Evolutionary conservation across 441 rosid species (phyloP).

Genomic region (Pelargonium cotyledonis): DNA sequence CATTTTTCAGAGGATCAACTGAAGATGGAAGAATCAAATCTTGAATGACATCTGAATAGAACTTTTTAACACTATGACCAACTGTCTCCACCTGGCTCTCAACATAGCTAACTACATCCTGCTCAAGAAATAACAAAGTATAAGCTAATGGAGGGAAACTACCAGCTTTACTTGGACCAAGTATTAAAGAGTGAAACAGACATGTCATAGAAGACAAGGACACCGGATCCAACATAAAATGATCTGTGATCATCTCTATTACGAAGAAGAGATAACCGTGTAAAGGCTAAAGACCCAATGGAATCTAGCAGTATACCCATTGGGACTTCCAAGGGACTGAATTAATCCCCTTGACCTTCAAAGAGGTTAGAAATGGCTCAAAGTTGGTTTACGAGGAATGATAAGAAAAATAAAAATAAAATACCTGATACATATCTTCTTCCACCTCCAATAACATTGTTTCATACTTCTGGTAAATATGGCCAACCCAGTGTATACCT

Average conservation of each 20-base stretch:
- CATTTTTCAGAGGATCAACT: conserved; percentile 13
- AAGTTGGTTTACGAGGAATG: not conserved
- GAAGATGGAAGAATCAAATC: conserved; percentile 50
- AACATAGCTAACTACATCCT: conserved; percentile 71
- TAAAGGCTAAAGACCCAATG: not conserved
- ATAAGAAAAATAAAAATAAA: conserved; percentile 12
- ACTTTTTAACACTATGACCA: conserved; percentile 57
- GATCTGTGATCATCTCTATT: not conserved
- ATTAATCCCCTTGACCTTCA: not conserved
- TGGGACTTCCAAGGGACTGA: not conserved
- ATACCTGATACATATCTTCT: conserved; percentile 71
- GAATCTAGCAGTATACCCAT: not conserved
- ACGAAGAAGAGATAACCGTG: not conserved
- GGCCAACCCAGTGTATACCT: conserved; percentile 71
- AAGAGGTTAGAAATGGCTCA: not conserved
- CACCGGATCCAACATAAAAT: not conserved
- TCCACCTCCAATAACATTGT: conserved; percentile 84
- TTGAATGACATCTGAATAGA: conserved; percentile 61
- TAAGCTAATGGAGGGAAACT: conserved; percentile 5
- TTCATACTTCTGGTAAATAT: conserved; percentile 72
- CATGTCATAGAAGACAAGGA: not conserved
- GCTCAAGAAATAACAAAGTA: conserved; percentile 5
- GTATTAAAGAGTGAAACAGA: not conserved
- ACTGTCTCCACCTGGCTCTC: conserved; percentile 74
- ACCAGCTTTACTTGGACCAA: not conserved